Percentiles rank a stretch among this genome's conserved stretches.
These are phyloP conservation scores for Fusarium circinatum DNA, from an alignment of 2,329 filamentous ascomycete genomes.

Conservation along the genomic window DNA sequence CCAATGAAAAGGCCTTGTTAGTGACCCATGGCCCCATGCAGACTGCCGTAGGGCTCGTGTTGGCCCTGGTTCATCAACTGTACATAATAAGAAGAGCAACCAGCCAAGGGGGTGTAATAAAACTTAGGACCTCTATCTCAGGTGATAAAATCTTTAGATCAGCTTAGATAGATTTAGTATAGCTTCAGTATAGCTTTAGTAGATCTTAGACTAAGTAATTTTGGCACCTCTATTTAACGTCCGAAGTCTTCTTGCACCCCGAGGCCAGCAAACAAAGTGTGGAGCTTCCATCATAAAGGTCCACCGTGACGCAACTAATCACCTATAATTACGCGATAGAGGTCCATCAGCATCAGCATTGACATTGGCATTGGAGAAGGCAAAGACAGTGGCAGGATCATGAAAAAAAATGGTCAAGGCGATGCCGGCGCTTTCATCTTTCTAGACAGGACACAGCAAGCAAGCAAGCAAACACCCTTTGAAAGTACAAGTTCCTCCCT, in stretches of 20 bases:
- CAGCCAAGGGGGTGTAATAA: no score
- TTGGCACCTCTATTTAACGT: no score
- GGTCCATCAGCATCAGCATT: background rate
- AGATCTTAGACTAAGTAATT: no score
- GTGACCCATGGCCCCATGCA: background rate
- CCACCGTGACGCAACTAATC: constrained; percentile 37
- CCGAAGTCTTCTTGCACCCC: no score
- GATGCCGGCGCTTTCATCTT: background rate
- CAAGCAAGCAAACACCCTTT: background rate
- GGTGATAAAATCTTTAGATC: no score
- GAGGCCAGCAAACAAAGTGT: constrained; percentile 6
- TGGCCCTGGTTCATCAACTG: constrained; percentile 3
- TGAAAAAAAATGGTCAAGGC: background rate
- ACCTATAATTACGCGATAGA: constrained; percentile 32
- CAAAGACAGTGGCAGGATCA: background rate
- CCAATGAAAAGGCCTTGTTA: background rate
- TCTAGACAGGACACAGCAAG: background rate
- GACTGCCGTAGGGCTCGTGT: constrained; percentile 9
- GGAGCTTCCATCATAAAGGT: background rate
- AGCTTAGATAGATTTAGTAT: no score
- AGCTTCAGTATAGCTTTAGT: no score
- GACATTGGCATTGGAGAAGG: background rate
- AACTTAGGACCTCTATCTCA: no score
- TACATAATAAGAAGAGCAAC: background rate
- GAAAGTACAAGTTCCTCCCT: background rate